Base-by-base conservation (phyloP, 805 yeast species). In the Metschnikowia cubensis region DNA sequence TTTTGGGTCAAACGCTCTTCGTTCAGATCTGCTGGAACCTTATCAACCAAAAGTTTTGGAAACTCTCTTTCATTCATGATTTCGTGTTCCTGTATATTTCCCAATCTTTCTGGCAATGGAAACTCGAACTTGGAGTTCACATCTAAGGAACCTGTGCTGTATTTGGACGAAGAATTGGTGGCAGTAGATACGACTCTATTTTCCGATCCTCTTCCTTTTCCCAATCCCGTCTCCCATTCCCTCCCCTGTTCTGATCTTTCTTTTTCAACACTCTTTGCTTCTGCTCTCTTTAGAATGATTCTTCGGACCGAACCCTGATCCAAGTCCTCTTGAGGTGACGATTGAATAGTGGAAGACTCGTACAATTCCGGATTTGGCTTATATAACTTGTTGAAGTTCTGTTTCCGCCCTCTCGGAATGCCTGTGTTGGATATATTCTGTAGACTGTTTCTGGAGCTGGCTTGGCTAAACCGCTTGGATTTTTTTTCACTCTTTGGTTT, bases 391-490 rank as follows among this genome's bases (percentile, higher is more conserved):
- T 54, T 50, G 50, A 52, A 67, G 18, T 56, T 56, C 22, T 56
- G 56, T 49, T 59, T 59, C 15, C 56, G 50, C 2, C 71, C 71
- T 13, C 57, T 49, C 0, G 69, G 69, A 29, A 64, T 61, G 17
- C 51, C 53, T 2, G 64, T 55, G 42, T 59, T 45, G 5, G 62
- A 45, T 2, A 58, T 57, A 38, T 51, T 52, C 22, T 47, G 43
- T 2, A 36, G 45, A 10, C 52, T 42, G 31, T 21, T 42, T 14
- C 32, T 7, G 32, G 29, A 15, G 18, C 40, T n/a, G 6, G 22
- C 33, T 39, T 43, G 33, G 22, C 32, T 34, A 5, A 7, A 11
- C 22, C 17, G 33, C 33, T 35, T 21, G 21, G 38, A 7, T 22
- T 43, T 43, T 22, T 33, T 21, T 13, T 33, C 36, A 18, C 29